Percentiles rank a stretch among this genome's conserved stretches.
These are phyloP conservation scores for Cryphonectria japonica DNA, from an alignment of 2,329 filamentous ascomycete species.

Conservation along the genomic window DNA sequence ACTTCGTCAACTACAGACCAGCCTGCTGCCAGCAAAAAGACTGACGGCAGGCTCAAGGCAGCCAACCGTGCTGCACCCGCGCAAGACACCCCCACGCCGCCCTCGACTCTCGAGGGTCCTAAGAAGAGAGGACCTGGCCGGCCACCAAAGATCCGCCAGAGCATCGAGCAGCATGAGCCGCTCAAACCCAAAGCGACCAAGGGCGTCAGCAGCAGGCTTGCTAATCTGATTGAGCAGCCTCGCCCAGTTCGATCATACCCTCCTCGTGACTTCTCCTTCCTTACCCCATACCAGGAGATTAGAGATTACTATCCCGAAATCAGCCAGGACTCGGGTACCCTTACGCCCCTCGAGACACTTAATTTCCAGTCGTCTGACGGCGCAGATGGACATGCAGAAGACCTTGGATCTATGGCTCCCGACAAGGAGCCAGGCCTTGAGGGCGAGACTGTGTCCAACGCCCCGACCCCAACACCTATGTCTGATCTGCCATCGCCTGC, in stretches of 20 bases:
- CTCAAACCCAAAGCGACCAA: conserved; percentile 16
- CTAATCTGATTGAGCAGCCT: conserved; percentile 18
- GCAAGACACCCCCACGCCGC: not conserved
- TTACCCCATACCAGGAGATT: conserved; percentile 25
- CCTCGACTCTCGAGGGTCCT: conserved; percentile 18
- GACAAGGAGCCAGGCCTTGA: conserved; percentile 21
- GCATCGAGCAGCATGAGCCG: conserved; percentile 25
- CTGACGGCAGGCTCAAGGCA: conserved; percentile 20
- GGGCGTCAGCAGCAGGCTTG: not conserved
- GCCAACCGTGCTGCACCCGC: conserved; percentile 8
- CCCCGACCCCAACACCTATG: conserved; percentile 32
- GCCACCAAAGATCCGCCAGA: conserved; percentile 24
- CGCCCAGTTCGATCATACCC: conserved; percentile 19
- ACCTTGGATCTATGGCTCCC: conserved; percentile 19
- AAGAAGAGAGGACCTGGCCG: conserved; percentile 27
- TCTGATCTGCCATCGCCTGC: conserved; percentile 31
- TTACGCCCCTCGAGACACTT: conserved; percentile 25
- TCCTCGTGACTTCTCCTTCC: conserved; percentile 23
- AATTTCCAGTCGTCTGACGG: conserved; percentile 22
- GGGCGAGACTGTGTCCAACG: conserved; percentile 24
- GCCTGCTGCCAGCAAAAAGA: conserved; percentile 17
- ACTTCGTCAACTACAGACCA: conserved; percentile 14
- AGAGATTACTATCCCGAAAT: conserved; percentile 25
- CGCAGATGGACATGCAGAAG: conserved; percentile 20
- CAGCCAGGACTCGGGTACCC: conserved; percentile 20